Conservation (phyloP, 2,329 filamentous ascomycete species). For the Fusarium acutatum region DNA sequence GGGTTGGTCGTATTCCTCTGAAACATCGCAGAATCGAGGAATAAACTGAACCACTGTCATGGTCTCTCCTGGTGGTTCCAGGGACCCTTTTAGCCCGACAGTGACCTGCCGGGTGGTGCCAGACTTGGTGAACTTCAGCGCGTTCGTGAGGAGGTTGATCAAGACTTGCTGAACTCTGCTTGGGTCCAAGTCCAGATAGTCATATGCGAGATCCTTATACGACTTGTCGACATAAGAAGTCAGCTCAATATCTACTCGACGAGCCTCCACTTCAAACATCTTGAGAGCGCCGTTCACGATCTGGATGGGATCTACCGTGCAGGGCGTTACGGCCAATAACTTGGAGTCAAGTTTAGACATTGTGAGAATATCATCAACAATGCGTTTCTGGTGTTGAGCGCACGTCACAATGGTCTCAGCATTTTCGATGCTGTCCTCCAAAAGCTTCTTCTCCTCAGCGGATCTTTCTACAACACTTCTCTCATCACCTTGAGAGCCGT, state of each 20-base stretch:
- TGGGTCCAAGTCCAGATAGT: slow-evolving; percentile 76
- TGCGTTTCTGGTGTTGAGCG: slow-evolving; percentile 81
- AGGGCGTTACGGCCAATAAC: slow-evolving; percentile 75
- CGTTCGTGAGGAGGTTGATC: slow-evolving; percentile 83
- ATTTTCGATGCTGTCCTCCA: slow-evolving; percentile 73
- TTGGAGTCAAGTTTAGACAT: slow-evolving; percentile 81
- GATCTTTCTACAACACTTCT: slow-evolving; percentile 23
- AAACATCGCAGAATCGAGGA: slow-evolving; percentile 60
- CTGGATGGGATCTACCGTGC: slow-evolving; percentile 71
- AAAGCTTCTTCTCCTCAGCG: slow-evolving; percentile 53
- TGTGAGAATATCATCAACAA: slow-evolving; percentile 79
- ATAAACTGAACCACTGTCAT: slow-evolving; percentile 67
- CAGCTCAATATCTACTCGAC: slow-evolving; percentile 73
- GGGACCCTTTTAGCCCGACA: slow-evolving; percentile 57
- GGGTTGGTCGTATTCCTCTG: slow-evolving; percentile 49
- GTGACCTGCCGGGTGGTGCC: slow-evolving; percentile 65
- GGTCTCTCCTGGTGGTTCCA: slow-evolving; percentile 49
- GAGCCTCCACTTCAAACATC: slow-evolving; percentile 81
- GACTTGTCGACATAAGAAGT: slow-evolving; percentile 70
- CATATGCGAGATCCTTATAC: slow-evolving; percentile 64
- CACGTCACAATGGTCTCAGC: slow-evolving; percentile 82
- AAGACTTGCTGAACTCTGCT: slow-evolving; percentile 80
- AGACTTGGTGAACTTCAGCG: slow-evolving; percentile 80
- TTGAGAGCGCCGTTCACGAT: slow-evolving; percentile 75
- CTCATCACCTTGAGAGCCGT: slow-evolving; percentile 4